Evolutionary conservation across 116 monocot genomes (phyloP).

Genomic region (Cymodocea nodosa): DNA sequence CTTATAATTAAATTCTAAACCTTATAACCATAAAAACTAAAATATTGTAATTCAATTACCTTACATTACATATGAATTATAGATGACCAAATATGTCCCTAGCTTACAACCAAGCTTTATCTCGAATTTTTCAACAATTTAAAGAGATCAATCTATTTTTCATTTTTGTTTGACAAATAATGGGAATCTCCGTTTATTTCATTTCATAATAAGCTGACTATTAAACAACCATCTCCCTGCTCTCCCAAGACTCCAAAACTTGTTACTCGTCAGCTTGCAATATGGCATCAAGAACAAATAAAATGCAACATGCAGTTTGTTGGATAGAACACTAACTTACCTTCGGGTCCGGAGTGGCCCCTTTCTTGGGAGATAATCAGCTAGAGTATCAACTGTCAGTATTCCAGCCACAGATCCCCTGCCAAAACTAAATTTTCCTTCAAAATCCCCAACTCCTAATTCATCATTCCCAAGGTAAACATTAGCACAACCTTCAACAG

Average conservation of each 20-base stretch:
- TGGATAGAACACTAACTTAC: slow-evolving; percentile 13
- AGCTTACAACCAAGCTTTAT: too few species aligned
- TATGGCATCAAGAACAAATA: not conserved
- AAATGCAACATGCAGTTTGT: not conserved
- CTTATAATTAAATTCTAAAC: too few species aligned
- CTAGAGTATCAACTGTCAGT: slow-evolving; percentile 72
- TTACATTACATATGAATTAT: too few species aligned
- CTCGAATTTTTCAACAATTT: too few species aligned
- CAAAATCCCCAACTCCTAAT: slow-evolving; percentile 34
- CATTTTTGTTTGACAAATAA: too few species aligned
- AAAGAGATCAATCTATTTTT: too few species aligned
- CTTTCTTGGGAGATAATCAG: slow-evolving; percentile 85
- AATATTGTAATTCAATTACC: too few species aligned
- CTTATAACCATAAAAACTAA: too few species aligned
- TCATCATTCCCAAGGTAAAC: slow-evolving; percentile 39
- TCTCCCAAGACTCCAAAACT: not conserved
- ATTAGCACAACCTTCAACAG: slow-evolving; percentile 18
- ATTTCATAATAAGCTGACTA: too few species aligned
- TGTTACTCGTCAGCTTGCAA: not conserved
- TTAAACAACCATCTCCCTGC: not conserved
- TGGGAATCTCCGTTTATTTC: too few species aligned
- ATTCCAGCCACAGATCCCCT: slow-evolving; percentile 66
- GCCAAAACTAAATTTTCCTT: slow-evolving; percentile 34
- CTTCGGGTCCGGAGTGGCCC: slow-evolving; percentile 64
- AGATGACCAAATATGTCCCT: too few species aligned